Base-by-base conservation (phyloP, 2,329 filamentous ascomycete genomes). In the Xylaria hypoxylon region DNA sequence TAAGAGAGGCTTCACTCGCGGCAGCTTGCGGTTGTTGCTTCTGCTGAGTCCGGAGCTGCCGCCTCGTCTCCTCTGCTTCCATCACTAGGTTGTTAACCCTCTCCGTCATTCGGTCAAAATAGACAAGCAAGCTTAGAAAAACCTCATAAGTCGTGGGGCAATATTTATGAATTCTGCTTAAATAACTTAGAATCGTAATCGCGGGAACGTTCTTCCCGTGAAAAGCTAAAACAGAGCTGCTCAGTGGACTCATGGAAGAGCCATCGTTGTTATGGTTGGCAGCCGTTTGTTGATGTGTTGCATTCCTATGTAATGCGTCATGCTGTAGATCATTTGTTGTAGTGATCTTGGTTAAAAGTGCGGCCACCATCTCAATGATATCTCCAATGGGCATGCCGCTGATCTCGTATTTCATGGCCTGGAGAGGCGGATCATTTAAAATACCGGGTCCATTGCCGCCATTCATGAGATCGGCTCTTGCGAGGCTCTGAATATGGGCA, bases 51-150 rank as follows among this genome's bases (percentile, higher is more conserved):
- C 64, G 82, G 0, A 75, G 71, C 59, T 78, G 77, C 58, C 80
- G 80, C 68, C 82, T 79, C 72, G 81, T 76, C 79, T 88, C 82
- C 80, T 86, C 90, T 75, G 86, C 88, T 76, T 91, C 88, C 78
- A 91, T 86, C 6, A 93, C 91, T 64, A 90, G 86, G 50, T 91
- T 90, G 77, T 98, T 98, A 65, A 98, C 94, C 65, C 93, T 88
- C 78, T 98, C 96, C 48, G 95, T 97, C 96, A 99, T 99, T 68
- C 96, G 92, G 78, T 99, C 96, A 80, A 99, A 99, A 80, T 98
- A 99, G 35, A 99, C 94, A 62, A 99, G 82, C 74, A 99, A 81
- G 77, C 94, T 97, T 67, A 99, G 82, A 77, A 99, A 99, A 0
- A 99, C 96, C 80, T 99, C 96, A 77, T 97, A 99, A 0, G 96